phyloP scores from a whole-genome alignment of 768 basidiomycete species.

The Hydnum rufescens region DNA sequence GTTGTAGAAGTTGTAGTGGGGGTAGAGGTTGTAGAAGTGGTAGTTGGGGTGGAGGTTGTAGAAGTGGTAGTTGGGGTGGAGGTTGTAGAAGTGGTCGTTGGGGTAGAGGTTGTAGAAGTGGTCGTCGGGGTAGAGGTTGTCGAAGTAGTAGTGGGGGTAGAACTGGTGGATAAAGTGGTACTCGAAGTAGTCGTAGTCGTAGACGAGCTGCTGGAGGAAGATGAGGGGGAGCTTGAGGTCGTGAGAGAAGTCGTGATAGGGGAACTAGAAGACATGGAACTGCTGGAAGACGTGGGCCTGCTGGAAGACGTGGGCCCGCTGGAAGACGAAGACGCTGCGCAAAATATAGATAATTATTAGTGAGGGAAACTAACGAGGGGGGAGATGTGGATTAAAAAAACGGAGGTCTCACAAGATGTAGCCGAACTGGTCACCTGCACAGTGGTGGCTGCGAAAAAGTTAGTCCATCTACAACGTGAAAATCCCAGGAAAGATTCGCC shows the following conservation, averaged over 20 bases:
- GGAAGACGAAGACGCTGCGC: background rate
- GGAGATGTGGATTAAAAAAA: background rate
- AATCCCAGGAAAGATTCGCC: background rate
- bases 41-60: constrained; percentile 1
- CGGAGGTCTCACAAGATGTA: background rate
- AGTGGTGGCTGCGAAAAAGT: background rate
- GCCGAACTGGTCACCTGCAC: background rate
- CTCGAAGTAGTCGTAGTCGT: constrained; percentile 1
- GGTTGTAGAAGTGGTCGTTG: constrained; percentile 1
- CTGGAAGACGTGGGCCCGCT: background rate
- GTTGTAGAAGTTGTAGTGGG: constrained; percentile 1
- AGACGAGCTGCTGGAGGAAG: constrained; percentile 4
- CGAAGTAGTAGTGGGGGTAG: constrained; percentile 1
- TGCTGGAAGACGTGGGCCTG: background rate
- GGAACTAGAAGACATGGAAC: background rate
- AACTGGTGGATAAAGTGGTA: background rate
- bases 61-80: background rate
- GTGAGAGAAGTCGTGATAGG: background rate
- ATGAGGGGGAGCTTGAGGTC: constrained; percentile 6
- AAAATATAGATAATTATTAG: background rate
- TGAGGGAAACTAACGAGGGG: background rate
- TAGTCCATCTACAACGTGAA: background rate
- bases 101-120: background rate
- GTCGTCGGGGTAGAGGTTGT: background rate
- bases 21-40: constrained; percentile 1